These are phyloP conservation scores for Claviceps humidiphila DNA, from an alignment of 2,329 filamentous ascomycete genomes.

Conservation along the genomic window DNA sequence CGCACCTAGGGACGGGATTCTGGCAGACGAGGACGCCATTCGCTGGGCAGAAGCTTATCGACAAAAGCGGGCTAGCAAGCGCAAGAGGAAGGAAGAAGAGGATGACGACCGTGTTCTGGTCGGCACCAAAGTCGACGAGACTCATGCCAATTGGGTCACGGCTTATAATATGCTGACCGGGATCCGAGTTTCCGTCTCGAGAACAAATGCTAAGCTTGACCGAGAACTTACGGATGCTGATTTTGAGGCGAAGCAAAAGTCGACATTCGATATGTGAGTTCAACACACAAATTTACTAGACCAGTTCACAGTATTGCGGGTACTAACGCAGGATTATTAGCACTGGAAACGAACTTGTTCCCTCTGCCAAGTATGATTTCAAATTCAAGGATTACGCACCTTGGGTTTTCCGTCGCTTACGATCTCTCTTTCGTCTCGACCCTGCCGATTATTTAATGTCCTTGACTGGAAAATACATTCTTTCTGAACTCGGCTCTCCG, in stretches of 20 bases:
- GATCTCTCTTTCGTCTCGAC: slow-evolving; percentile 77
- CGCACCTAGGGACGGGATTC: slow-evolving; percentile 66
- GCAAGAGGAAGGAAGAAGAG: slow-evolving; percentile 68
- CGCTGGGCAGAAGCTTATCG: slow-evolving; percentile 88
- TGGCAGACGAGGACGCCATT: slow-evolving; percentile 78
- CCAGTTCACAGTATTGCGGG: not conserved
- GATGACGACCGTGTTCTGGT: slow-evolving; percentile 92
- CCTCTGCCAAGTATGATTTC: slow-evolving; percentile 98
- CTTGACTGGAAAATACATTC: slow-evolving; percentile 93
- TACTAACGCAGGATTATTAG: slow-evolving; percentile 28
- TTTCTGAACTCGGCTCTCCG: slow-evolving; percentile 91
- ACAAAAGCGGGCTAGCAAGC: slow-evolving; percentile 80
- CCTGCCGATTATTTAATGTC: slow-evolving; percentile 98
- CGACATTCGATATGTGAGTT: slow-evolving; percentile 91
- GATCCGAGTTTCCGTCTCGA: slow-evolving; percentile 90
- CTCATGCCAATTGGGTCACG: slow-evolving; percentile 92
- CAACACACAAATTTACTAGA: not conserved
- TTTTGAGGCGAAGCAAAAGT: slow-evolving; percentile 91
- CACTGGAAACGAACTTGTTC: slow-evolving; percentile 91
- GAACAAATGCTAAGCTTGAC: slow-evolving; percentile 94
- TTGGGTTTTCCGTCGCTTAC: slow-evolving; percentile 93
- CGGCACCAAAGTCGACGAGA: slow-evolving; percentile 94
- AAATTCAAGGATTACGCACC: slow-evolving; percentile 99
- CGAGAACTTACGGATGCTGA: slow-evolving; percentile 79
- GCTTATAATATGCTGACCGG: slow-evolving; percentile 99